These are phyloP conservation scores for Furcasterigmium sp. DNA, from an alignment of 2,329 filamentous ascomycete genomes.

Conservation along the genomic window DNA sequence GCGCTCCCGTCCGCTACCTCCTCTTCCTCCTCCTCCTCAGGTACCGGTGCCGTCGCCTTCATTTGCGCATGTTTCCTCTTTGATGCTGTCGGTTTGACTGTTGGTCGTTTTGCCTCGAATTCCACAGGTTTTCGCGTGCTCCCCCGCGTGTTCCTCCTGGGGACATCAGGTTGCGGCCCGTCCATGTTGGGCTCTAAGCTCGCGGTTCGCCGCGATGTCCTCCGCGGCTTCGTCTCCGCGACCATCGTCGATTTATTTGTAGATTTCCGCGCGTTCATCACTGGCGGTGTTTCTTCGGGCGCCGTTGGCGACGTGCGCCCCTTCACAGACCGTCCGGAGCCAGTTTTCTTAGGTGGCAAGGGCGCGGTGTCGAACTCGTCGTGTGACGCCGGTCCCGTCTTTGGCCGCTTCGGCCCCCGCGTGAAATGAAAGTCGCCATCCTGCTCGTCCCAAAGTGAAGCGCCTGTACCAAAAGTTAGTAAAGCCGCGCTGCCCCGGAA, in stretches of 20 bases:
- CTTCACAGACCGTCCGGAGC: constrained; percentile 33
- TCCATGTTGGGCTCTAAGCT: constrained; percentile 31
- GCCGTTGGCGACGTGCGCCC: constrained; percentile 24
- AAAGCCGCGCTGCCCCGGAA: constrained; percentile 5
- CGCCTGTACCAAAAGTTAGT: constrained; percentile 31
- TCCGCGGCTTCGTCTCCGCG: constrained; percentile 14
- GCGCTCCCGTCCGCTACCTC: too few species aligned
- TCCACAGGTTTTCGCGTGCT: constrained; percentile 40
- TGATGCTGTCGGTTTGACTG: constrained; percentile 1
- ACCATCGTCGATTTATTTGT: constrained; percentile 12
- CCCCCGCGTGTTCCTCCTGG: constrained; percentile 36
- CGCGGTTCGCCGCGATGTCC: constrained; percentile 31
- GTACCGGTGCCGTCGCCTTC: constrained; percentile 11
- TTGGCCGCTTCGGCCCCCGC: constrained; percentile 60
- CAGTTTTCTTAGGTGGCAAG: constrained; percentile 26
- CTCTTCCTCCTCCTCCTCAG: constrained; percentile 10
- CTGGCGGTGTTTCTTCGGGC: too few species aligned
- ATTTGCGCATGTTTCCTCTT: constrained; percentile 12
- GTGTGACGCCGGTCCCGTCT: constrained; percentile 44
- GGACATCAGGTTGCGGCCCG: constrained; percentile 27
- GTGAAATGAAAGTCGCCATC: constrained; percentile 75
- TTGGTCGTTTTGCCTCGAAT: constrained; percentile 16
- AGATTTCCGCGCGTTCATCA: constrained; percentile 11
- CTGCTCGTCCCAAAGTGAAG: constrained; percentile 50
- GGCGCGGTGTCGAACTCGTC: constrained; percentile 27